Evolutionary conservation across 352 stramenopile genomes (phyloP).

Genomic region (Globisporangium splendens): DNA sequence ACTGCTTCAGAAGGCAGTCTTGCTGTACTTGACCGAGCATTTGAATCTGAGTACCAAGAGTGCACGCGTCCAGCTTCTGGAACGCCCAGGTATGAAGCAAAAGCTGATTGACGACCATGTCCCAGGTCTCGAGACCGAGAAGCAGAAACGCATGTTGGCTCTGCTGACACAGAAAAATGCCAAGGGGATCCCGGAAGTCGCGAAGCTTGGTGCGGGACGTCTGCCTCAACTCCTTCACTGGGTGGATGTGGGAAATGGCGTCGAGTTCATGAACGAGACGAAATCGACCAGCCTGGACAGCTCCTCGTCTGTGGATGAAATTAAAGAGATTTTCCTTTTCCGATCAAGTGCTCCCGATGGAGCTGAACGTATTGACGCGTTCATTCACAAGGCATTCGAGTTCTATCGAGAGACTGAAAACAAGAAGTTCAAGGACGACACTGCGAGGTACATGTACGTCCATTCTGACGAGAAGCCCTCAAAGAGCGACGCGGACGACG

Average conservation of each 20-base stretch:
- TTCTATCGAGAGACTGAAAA: constrained; percentile 3
- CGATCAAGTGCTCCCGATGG: not conserved
- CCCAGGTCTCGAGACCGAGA: constrained; percentile 2
- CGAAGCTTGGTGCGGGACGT: constrained; percentile 5
- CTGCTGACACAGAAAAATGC: not conserved
- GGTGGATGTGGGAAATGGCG: constrained; percentile 3
- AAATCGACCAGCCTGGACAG: not conserved
- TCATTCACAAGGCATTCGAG: constrained; percentile 1
- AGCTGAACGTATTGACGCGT: not conserved
- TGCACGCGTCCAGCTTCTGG: constrained; percentile 36
- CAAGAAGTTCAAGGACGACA: constrained; percentile 15
- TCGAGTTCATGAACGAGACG: constrained; percentile 17
- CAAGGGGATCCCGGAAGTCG: not conserved
- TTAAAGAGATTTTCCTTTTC: constrained; percentile 3
- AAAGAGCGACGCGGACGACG: constrained; percentile 5
- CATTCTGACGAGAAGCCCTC: constrained; percentile 15
- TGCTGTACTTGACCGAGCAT: constrained; percentile 33
- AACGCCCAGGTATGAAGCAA: constrained; percentile 10
- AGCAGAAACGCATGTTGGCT: not conserved
- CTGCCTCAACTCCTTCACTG: constrained; percentile 11
- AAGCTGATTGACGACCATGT: not conserved
- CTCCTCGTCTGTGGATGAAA: not conserved
- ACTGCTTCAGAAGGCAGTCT: constrained; percentile 49
- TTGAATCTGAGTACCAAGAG: constrained; percentile 33
- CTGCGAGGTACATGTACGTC: constrained; percentile 41